Percentiles rank a stretch among this genome's conserved stretches.
Conservation (phyloP, 2,329 filamentous ascomycete species). For the Zymoseptoria passerinii region DNA sequence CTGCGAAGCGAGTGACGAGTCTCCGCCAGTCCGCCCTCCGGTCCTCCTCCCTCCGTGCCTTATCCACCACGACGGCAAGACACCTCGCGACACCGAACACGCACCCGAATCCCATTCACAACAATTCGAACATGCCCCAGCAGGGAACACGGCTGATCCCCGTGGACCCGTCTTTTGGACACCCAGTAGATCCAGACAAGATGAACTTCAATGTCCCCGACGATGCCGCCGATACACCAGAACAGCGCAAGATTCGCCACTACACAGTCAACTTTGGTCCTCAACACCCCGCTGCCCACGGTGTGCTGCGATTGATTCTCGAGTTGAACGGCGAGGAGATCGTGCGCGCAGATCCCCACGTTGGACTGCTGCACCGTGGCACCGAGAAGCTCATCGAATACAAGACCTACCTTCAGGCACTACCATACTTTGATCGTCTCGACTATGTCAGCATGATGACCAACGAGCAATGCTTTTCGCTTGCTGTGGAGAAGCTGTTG, state of each 20-base stretch:
- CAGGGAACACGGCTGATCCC: slow-evolving; percentile 54
- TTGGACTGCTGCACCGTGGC: slow-evolving; percentile 89
- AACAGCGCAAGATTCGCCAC: slow-evolving; percentile 83
- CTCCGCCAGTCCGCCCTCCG: slow-evolving; percentile 27
- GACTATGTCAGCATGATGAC: slow-evolving; percentile 99
- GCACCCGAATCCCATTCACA: slow-evolving; percentile 8
- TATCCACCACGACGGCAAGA: slow-evolving; percentile 58
- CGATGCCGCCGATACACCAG: slow-evolving; percentile 40
- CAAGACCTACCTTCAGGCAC: slow-evolving; percentile 95
- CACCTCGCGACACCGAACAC: slow-evolving; percentile 51
- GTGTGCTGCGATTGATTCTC: slow-evolving; percentile 92
- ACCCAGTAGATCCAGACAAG: slow-evolving; percentile 39
- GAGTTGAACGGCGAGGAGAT: slow-evolving; percentile 98
- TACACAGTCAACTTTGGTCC: slow-evolving; percentile 99
- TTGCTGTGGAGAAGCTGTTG: slow-evolving; percentile 94
- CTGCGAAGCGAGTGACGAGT: slow-evolving; percentile 55
- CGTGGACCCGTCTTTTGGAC: slow-evolving; percentile 55
- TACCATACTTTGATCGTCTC: slow-evolving; percentile 97
- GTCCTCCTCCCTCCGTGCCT: slow-evolving; percentile 44
- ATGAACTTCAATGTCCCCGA: slow-evolving; percentile 37
- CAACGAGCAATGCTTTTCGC: slow-evolving; percentile 94
- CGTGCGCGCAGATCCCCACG: slow-evolving; percentile 89
- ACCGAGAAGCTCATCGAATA: slow-evolving; percentile 99
- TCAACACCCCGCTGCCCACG: slow-evolving; percentile 96
- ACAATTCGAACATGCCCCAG: slow-evolving; percentile 28